Evolutionary conservation across 768 basidiomycete species (phyloP).

Genomic region (Boletellus emodensis): DNA sequence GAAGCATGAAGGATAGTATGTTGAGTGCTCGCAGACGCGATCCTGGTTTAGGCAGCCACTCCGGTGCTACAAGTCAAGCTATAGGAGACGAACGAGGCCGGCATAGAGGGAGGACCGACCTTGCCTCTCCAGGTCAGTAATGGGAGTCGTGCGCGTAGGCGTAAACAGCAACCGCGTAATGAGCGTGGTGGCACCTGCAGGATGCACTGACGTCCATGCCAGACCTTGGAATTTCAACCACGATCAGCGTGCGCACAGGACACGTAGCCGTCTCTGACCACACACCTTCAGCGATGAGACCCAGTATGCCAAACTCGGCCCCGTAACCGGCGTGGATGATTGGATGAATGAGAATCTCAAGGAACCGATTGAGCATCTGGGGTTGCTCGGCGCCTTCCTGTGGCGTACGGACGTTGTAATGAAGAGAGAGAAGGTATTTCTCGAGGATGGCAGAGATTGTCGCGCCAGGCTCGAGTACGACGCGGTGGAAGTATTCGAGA

Average conservation of each 20-base stretch:
- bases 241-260: neutral
- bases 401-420: constrained; percentile 41
- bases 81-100: neutral
- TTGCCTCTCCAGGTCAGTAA: constrained; percentile 19
- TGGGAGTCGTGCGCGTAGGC: constrained; percentile 17
- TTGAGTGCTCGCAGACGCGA: constrained; percentile 44
- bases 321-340: constrained; percentile 64
- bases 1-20: constrained; percentile 52
- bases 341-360: constrained; percentile 61
- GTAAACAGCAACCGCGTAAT: constrained; percentile 33
- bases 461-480: constrained; percentile 27
- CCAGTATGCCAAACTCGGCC: constrained; percentile 58
- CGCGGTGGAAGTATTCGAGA: constrained; percentile 29
- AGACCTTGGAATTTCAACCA: constrained; percentile 41
- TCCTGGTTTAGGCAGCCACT: constrained; percentile 24
- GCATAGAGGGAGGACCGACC: neutral
- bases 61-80: constrained; percentile 10
- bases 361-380: constrained; percentile 55
- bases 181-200: constrained; percentile 32
- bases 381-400: constrained; percentile 36
- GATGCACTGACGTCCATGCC: constrained; percentile 53
- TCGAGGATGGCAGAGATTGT: constrained; percentile 45
- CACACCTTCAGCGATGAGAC: constrained; percentile 60
- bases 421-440: constrained; percentile 54
- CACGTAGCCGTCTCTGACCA: neutral